Percentiles rank a stretch among this genome's conserved stretches.
Conservation (phyloP, 2,329 filamentous ascomycete genomes). For the Xylaria sp. region DNA sequence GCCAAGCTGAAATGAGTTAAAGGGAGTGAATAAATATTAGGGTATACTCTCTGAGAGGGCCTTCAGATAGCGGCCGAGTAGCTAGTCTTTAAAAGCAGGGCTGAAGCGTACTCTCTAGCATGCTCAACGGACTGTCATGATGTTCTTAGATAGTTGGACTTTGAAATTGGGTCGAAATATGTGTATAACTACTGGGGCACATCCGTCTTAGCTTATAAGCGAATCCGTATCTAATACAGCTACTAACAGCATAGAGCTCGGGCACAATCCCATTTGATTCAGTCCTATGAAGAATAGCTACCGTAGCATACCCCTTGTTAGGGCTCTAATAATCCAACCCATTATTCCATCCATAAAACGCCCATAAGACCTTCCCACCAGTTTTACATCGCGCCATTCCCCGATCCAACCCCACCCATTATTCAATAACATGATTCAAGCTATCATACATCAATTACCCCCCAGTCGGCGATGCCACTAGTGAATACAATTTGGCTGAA, state of each 20-base stretch:
- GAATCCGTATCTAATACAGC: no score
- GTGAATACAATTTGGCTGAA: conserved; percentile 29
- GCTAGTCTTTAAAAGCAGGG: no score
- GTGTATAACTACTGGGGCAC: no score
- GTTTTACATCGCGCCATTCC: conserved; percentile 14
- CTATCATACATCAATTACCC: conserved; percentile 28
- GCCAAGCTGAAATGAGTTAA: background rate
- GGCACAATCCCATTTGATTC: conserved; percentile 1
- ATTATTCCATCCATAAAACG: conserved; percentile 26
- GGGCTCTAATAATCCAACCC: conserved; percentile 20
- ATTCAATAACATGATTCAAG: conserved; percentile 4
- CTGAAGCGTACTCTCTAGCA: no score
- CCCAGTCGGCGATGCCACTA: background rate
- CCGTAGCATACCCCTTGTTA: background rate
- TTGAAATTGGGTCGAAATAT: no score
- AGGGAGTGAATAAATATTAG: background rate
- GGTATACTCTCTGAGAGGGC: background rate
- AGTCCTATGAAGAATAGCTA: conserved; percentile 16
- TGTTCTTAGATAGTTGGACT: no score
- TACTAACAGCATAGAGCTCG: background rate
- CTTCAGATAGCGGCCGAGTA: no score
- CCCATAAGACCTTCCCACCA: conserved; percentile 8
- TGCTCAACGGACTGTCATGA: no score
- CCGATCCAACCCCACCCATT: conserved; percentile 20
- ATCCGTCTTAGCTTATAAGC: no score